phyloP scores from a whole-genome alignment of 192 early-diverging fungal species.

The Diversispora eburnea region DNA sequence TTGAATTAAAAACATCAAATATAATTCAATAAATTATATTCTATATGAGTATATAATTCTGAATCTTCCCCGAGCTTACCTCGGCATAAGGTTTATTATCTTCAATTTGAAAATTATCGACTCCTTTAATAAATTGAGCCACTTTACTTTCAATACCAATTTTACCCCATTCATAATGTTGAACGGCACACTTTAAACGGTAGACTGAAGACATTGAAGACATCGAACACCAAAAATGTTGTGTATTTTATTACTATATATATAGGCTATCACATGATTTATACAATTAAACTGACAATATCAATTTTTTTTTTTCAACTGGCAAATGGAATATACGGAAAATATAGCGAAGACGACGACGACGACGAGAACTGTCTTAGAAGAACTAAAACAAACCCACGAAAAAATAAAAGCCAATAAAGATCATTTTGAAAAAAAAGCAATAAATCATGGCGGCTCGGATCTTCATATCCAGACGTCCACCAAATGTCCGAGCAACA shows the following conservation, averaged over 20 bases:
- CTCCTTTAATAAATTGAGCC: conserved; percentile 73
- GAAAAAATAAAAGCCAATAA: neutral
- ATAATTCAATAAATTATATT: neutral
- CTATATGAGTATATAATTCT: no score
- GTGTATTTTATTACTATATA: no score
- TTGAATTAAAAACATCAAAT: conserved; percentile 28
- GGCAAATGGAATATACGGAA: no score
- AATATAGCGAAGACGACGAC: neutral
- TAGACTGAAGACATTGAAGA: conserved; percentile 37
- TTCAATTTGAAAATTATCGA: conserved; percentile 55
- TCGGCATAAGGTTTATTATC: conserved; percentile 80
- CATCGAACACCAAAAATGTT: no score
- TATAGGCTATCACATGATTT: no score
- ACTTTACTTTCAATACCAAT: conserved; percentile 76
- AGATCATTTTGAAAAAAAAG: neutral
- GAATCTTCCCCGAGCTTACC: conserved; percentile 38
- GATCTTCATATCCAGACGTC: neutral
- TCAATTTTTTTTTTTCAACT: no score
- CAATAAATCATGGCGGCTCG: neutral
- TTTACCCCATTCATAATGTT: conserved; percentile 98
- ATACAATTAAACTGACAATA: no score
- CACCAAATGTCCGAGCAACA: neutral
- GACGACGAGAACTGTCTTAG: neutral
- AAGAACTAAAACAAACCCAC: neutral
- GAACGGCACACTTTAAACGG: conserved; percentile 67